Percentiles rank a stretch among this genome's conserved stretches.
phyloP scores from a whole-genome alignment of 176 grass and related monocot genomes.

The Typha latifolia region DNA sequence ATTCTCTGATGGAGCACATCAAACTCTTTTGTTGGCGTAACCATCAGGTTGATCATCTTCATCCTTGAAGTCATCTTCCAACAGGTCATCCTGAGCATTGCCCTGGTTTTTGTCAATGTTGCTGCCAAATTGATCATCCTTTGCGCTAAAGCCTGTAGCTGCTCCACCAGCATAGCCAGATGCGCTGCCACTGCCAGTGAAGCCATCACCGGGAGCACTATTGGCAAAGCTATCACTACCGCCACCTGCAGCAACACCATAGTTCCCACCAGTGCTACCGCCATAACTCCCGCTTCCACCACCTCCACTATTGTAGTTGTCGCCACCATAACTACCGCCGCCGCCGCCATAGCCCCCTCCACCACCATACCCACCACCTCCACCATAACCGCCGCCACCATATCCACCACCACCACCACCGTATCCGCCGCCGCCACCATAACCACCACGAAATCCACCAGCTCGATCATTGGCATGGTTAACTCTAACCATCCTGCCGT shows the following conservation, averaged over 20 bases:
- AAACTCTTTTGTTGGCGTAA: slow-evolving; percentile 40
- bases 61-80: slow-evolving; percentile 28
- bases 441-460: slow-evolving; percentile 11
- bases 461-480: slow-evolving; percentile 50
- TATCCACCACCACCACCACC: background rate
- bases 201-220: background rate
- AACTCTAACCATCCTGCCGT: slow-evolving; percentile 66
- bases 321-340: background rate
- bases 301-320: background rate
- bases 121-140: slow-evolving; percentile 2
- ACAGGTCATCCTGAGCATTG: slow-evolving; percentile 17
- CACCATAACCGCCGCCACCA: background rate
- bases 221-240: background rate
- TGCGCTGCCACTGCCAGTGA: background rate
- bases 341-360: background rate
- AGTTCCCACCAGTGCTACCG: background rate
- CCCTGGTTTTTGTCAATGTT: background rate
- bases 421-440: slow-evolving; percentile 5
- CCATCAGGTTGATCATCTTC: slow-evolving; percentile 27
- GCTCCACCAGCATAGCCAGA: background rate
- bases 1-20: background rate
- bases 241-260: slow-evolving; percentile 4
- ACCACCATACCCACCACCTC: slow-evolving; percentile 1
- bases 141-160: background rate
- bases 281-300: slow-evolving; percentile 2